Base-by-base conservation (phyloP, 2,329 filamentous ascomycete genomes). In the Stagonosporopsis cucurbitacearum region DNA sequence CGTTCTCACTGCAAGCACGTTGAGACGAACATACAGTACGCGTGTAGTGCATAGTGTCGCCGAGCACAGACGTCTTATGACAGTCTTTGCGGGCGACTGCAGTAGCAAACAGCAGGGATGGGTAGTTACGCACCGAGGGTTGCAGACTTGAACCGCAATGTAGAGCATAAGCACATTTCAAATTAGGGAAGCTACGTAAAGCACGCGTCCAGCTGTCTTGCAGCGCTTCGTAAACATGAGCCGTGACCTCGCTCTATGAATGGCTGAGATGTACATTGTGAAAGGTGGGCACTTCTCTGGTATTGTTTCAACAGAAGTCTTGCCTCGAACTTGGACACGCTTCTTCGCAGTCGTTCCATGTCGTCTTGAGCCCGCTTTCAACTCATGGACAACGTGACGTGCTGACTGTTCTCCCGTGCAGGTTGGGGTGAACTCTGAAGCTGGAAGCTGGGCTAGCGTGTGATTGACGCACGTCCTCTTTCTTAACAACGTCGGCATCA, bases 401-500 rank as follows among this genome's bases (percentile, higher is more conserved):
- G 23, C 25, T 15, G 43, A 36, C 26, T 39, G 33, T 8, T 15
- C n/a, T 17, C 9, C 6, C 11, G 12, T 40, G 22, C 8, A 19
- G 1, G 37, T 25, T 3, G 23, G 37, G 33, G 23, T 19, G 42
- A n/a, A n/a, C n/a, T n/a, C n/a, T n/a, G n/a, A 33, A 26, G 19
- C 8, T 30, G 3, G 26, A 30, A 30, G 33, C 28, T n/a, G 15
- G 44, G 41, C 28, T 50, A 33, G 52, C 52, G 45, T 47, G 47
- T 42, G 53, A 50, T 5, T 45, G 22, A 50, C 53, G 42, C 42
- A 13, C 30, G 25, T 32, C 23, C 44, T 45, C 46, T 33, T 23
- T 40, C 45, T 43, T 22, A 50, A 55, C 52, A 54, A 37, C 20
- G 50, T 46, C 39, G 40, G 52, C 49, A 50, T 47, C 47, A 51